Percentiles rank a stretch among this genome's conserved stretches.
phyloP scores from a whole-genome alignment of 345 rosid species.

The Psidium friedrichsthalianum region DNA sequence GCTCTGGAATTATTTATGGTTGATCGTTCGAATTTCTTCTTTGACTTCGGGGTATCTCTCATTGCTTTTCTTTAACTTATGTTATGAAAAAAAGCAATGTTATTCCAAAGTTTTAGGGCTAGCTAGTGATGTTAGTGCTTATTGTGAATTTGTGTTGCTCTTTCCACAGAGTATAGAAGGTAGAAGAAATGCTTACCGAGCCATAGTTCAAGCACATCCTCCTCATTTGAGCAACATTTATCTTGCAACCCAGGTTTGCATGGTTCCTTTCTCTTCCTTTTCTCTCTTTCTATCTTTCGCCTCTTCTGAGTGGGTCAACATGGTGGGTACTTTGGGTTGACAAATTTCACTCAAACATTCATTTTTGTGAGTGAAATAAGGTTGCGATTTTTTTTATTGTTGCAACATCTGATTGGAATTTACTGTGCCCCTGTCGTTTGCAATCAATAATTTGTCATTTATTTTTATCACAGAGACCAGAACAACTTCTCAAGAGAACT shows the following conservation, averaged over 20 bases:
- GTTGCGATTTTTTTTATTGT: background rate
- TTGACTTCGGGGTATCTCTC: constrained; percentile 84
- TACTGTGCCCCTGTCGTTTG: background rate
- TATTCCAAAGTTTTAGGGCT: background rate
- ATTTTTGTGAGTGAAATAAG: background rate
- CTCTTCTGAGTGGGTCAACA: background rate
- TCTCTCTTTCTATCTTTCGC: background rate
- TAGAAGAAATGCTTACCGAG: constrained; percentile 82
- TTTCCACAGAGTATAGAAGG: constrained; percentile 64
- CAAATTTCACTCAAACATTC: background rate
- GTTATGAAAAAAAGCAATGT: background rate
- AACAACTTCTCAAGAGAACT: constrained; percentile 89
- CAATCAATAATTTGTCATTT: background rate
- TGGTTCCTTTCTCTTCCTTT: background rate
- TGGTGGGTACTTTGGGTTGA: background rate
- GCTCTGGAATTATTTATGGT: constrained; percentile 96
- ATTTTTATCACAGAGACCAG: constrained; percentile 65
- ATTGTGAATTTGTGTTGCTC: background rate
- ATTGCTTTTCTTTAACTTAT: background rate
- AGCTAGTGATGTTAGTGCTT: background rate
- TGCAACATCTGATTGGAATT: background rate
- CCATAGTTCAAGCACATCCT: constrained; percentile 83
- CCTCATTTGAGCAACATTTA: constrained; percentile 87
- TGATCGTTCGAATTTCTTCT: constrained; percentile 92
- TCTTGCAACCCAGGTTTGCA: constrained; percentile 89